These are phyloP conservation scores for Apiospora koreana DNA, from an alignment of 2,329 filamentous ascomycete species.

Conservation along the genomic window DNA sequence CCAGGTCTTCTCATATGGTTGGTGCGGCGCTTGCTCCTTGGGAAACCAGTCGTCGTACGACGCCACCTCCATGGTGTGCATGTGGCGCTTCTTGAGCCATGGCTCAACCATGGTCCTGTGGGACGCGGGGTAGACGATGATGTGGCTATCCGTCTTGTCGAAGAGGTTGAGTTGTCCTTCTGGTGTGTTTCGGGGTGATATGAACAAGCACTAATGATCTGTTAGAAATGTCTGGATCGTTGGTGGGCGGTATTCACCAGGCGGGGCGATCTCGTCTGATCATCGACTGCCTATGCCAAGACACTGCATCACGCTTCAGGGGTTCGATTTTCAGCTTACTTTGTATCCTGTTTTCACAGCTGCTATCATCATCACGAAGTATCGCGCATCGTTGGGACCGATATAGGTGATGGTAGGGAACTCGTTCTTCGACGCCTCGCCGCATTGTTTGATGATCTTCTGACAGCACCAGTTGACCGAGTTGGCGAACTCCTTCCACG, in stretches of 20 bases:
- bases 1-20: conserved; percentile 42
- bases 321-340: conserved; percentile 26
- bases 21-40: conserved; percentile 32
- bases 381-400: conserved; percentile 38
- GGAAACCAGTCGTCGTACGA: conserved; percentile 36
- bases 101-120: conserved; percentile 36
- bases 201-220: conserved; percentile 37
- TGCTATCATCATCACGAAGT: conserved; percentile 23
- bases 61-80: conserved; percentile 38
- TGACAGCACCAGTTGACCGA: conserved; percentile 41
- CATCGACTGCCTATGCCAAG: too few relatives aligned
- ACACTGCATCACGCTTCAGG: too few relatives aligned
- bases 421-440: conserved; percentile 23
- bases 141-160: conserved; percentile 42
- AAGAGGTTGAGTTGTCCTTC: conserved; percentile 48
- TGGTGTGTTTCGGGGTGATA: conserved; percentile 46
- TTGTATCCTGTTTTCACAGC: conserved; percentile 33
- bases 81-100: conserved; percentile 40
- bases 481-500: conserved; percentile 39
- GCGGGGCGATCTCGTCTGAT: too few relatives aligned
- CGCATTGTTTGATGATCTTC: conserved; percentile 31
- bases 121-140: conserved; percentile 35
- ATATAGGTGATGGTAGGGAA: conserved; percentile 47
- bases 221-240: neutral
- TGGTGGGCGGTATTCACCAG: too few relatives aligned